Percentiles rank a stretch among this genome's conserved stretches.
phyloP scores from a whole-genome alignment of 73 alveolate genomes.

The Paramecium octaurelia region DNA sequence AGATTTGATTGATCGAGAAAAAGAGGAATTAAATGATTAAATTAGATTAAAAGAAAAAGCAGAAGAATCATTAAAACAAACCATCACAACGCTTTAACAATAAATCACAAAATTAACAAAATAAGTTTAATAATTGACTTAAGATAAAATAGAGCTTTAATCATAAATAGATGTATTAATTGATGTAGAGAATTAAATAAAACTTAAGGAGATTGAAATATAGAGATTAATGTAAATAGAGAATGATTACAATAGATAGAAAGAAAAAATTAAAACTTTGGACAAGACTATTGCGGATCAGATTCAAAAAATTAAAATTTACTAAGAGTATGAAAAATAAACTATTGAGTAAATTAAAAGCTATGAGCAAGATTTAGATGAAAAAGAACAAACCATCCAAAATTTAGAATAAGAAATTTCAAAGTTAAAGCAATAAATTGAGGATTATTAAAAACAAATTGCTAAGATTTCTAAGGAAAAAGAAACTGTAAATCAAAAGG shows the following conservation, averaged over 20 bases:
- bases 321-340: not conserved
- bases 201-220: not conserved
- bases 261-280: not conserved
- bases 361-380: not conserved
- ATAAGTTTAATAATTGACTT: not conserved
- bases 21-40: constrained; percentile 1
- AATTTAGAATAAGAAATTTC: not conserved
- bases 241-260: not conserved
- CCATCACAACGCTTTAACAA: not conserved
- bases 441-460: not conserved
- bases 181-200: not conserved
- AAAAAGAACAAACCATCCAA: not conserved
- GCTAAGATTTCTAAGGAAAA: not conserved
- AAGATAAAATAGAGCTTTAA: not conserved
- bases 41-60: not conserved
- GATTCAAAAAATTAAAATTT: not conserved
- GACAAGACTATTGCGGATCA: not conserved
- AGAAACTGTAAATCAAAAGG: not conserved
- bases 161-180: not conserved
- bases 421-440: not conserved
- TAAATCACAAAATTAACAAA: not conserved
- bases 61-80: not conserved
- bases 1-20: constrained; percentile 2
- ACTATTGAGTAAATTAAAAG: not conserved
- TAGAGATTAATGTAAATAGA: not conserved